A percentile compares a stretch with the other conserved stretches of the same genome.
Evolutionary conservation across 2,329 filamentous ascomycete genomes (phyloP).

Genomic region (Dactylellina leptospora): DNA sequence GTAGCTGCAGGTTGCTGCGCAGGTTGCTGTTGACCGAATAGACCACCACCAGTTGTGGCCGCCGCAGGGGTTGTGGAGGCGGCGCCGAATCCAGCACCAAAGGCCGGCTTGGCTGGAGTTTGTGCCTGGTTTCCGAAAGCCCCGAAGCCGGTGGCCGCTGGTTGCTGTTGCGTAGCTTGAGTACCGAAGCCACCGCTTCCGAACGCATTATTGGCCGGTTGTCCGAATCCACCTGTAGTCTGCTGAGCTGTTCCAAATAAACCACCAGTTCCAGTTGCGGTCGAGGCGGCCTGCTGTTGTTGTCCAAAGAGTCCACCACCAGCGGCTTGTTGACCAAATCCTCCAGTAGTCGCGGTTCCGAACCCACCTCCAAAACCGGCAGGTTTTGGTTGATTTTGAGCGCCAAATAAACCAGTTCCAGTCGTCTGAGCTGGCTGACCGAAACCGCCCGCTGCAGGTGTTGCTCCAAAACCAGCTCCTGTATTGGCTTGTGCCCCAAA

Average conservation of each 20-base stretch:
- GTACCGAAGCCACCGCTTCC: constrained; percentile 50
- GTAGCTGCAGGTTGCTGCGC: constrained; percentile 57
- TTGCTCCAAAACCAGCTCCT: constrained; percentile 55
- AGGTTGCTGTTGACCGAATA: constrained; percentile 59
- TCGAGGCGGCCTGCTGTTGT: constrained; percentile 55
- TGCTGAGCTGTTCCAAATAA: constrained; percentile 61
- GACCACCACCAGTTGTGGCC: constrained; percentile 38
- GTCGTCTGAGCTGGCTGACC: constrained; percentile 33
- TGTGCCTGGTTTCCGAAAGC: constrained; percentile 41
- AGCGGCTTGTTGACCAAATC: constrained; percentile 54
- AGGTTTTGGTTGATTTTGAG: constrained; percentile 60
- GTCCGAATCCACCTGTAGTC: constrained; percentile 59
- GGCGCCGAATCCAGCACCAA: constrained; percentile 43
- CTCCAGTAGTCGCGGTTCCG: constrained; percentile 50
- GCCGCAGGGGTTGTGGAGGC: constrained; percentile 44
- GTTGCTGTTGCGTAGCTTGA: constrained; percentile 52
- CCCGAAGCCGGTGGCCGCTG: constrained; percentile 57
- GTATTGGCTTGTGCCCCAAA: constrained; percentile 56
- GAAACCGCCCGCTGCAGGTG: constrained; percentile 44
- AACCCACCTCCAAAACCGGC: constrained; percentile 57
- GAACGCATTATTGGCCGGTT: constrained; percentile 59
- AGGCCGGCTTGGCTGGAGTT: constrained; percentile 40
- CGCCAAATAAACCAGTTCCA: constrained; percentile 59
- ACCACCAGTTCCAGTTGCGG: constrained; percentile 60
- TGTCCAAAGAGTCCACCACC: constrained; percentile 61